Base-by-base conservation (phyloP, 2,329 filamentous ascomycete species). In the Cryoendolithus antarcticus region DNA sequence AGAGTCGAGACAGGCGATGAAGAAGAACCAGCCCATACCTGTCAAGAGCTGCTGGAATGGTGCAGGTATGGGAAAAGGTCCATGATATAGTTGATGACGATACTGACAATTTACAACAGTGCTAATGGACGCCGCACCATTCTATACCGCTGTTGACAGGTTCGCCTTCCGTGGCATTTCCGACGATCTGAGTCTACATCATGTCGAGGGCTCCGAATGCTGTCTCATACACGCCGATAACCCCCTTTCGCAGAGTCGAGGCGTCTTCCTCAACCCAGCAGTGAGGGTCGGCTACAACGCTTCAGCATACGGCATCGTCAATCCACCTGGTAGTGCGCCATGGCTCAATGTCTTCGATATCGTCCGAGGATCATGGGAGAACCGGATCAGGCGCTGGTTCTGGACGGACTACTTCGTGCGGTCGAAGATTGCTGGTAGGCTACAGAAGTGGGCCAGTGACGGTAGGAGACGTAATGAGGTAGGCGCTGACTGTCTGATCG, bases 191-290 rank as follows among this genome's bases (percentile, higher is more conserved):
- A 69, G 69, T 0, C 42, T 48, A 3, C 52, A 64, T 19, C 80
- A 84, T 52, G 65, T 86, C 19, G 83, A 88, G 58, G 82, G 70
- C n/a, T 82, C 76, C 9, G 82, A 88, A 59, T 86, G 82, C 63
- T 88, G 83, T 58, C 71, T 88, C 38, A 76, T 85, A 39, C 81
- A 85, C 53, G 74, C 75, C 2, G 81, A 85, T 51, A 85, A 84
- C 49, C 73, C 72, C 1, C 60, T 77, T 4, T 69, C 68, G 4
- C 53, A 39, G 1, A 48, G 42, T 6, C 58, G 64, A 39, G 76
- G 80, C 36, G 74, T 84, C 4, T 85, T 68, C 56, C 53, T 85
- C 31, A 86, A 86, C 55, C 78, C 80, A 2, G 69, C 70, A 9
- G 80, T 85, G 8, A 67, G 78, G 6, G 80, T 85, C 4, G 77